Base-by-base conservation (phyloP, 2,329 filamentous ascomycete genomes). In the Atkinsonella texensis region DNA sequence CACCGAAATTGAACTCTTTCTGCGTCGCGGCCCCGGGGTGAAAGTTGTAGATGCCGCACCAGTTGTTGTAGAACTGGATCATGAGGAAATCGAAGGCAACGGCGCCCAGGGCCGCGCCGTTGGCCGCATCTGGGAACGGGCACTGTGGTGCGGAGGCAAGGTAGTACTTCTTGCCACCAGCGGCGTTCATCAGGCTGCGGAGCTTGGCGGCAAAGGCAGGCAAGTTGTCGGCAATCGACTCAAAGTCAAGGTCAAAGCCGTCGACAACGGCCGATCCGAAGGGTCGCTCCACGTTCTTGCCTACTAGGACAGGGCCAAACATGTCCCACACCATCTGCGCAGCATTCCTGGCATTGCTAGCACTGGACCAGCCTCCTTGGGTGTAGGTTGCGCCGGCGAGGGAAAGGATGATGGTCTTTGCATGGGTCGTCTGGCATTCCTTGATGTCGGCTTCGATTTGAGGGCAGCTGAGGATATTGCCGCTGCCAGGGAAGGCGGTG, bases 171-270 rank as follows among this genome's bases (percentile, higher is more conserved):
- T 77, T 80, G 55, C 69, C 70, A 0, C 60, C 65, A 23, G 74
- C 72, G 18, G 68, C 67, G 57, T 80, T 70, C 72, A 83, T 82
- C 35, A 74, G 65, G 15, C 63, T 58, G 32, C 81, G 77, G 10
- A 87, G 73, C 50, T 74, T 69, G 39, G 72, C 69, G 1, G 75
- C 82, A 58, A 88, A 85, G 1, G 77, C 67, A 0, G 70, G 72
- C 68, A 84, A 80, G 67, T 86, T 82, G 46, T 65, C 65, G 13
- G 77, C 75, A 2, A 66, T 65, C 4, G 77, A 71, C 67, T 89
- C 85, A 55, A 89, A 82, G 63, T 89, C 85, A 56, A 89, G 80
- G 66, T 89, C 85, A 63, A 89, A 88, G 4, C 86, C 86, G 63
- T 89, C 84, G 15, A 49, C 46, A 10, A 41, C 50, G 15, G 50